Evolutionary conservation across 2,329 filamentous ascomycete genomes (phyloP).

Genomic region (Fusarium xylarioides): DNA sequence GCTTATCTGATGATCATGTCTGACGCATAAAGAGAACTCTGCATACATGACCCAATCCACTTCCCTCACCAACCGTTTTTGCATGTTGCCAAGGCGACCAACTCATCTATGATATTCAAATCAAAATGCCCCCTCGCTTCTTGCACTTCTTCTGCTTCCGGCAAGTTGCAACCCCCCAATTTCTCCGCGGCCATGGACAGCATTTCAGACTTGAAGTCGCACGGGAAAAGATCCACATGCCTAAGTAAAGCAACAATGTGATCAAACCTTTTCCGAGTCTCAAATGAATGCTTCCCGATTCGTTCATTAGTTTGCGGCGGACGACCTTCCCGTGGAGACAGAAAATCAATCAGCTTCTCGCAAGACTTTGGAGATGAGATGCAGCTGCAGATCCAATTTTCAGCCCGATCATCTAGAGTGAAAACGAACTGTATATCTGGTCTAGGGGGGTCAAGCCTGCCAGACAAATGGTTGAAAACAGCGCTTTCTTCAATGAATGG

Average conservation of each 20-base stretch:
- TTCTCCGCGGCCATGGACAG: not conserved
- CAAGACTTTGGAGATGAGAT: not conserved
- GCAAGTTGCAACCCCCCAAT: not conserved
- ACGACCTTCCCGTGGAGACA: accelerated
- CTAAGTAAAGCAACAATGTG: accelerated
- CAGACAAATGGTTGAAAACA: accelerated
- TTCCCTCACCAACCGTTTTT: accelerated
- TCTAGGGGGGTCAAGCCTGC: not conserved
- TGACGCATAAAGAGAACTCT: not conserved
- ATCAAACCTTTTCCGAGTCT: not conserved
- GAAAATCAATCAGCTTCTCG: not conserved
- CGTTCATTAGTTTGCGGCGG: not conserved
- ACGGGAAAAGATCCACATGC: accelerated
- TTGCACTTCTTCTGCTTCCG: accelerated
- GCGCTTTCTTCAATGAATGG: not conserved
- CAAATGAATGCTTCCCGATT: accelerated
- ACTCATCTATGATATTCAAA: not conserved
- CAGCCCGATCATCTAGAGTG: accelerated
- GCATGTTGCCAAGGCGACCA: accelerated
- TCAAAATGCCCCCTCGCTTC: accelerated
- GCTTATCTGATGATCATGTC: too few relatives aligned
- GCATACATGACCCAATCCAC: not conserved
- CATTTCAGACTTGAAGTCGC: not conserved
- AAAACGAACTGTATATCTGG: not conserved
- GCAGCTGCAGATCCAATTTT: not conserved